phyloP scores from a whole-genome alignment of 805 yeast species.

The Wickerhamiella kurtzmanii region DNA sequence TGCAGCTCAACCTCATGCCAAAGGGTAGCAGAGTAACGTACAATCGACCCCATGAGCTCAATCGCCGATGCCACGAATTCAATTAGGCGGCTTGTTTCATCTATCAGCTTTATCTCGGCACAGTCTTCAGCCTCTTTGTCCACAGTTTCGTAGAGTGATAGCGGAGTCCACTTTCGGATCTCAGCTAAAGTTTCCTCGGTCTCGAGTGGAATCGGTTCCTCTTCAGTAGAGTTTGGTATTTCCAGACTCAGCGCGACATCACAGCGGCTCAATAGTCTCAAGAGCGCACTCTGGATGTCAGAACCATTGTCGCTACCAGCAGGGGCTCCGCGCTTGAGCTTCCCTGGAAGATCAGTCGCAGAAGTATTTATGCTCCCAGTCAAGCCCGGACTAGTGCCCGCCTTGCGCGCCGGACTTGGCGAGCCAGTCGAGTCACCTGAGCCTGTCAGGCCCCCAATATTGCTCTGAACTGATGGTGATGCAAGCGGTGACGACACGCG shows the following conservation, averaged over 20 bases:
- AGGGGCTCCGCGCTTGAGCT: not conserved
- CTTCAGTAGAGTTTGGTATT: not conserved
- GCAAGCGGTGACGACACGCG: slow-evolving; percentile 20
- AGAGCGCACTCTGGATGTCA: not conserved
- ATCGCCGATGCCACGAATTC: slow-evolving; percentile 7
- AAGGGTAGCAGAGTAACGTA: slow-evolving; percentile 10
- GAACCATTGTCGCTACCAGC: not conserved
- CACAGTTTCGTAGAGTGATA: not conserved
- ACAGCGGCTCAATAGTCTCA: not conserved
- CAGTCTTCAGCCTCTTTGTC: not conserved
- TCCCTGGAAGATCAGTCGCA: not conserved
- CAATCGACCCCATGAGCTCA: slow-evolving; percentile 9
- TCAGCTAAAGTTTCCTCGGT: not conserved
- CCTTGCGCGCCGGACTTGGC: not conserved
- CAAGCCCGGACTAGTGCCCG: not conserved
- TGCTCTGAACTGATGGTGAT: slow-evolving; percentile 2
- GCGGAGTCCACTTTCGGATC: not conserved
- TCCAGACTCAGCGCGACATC: slow-evolving; percentile 1
- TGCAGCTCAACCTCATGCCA: slow-evolving; percentile 17
- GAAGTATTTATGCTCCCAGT: not conserved
- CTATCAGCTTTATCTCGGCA: not conserved
- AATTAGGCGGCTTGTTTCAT: slow-evolving; percentile 4
- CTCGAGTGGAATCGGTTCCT: not conserved
- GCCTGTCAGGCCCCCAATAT: not conserved
- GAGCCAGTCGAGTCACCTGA: not conserved